These are phyloP conservation scores for Penicillium sp. DNA, from an alignment of 2,329 filamentous ascomycete genomes.

Conservation along the genomic window DNA sequence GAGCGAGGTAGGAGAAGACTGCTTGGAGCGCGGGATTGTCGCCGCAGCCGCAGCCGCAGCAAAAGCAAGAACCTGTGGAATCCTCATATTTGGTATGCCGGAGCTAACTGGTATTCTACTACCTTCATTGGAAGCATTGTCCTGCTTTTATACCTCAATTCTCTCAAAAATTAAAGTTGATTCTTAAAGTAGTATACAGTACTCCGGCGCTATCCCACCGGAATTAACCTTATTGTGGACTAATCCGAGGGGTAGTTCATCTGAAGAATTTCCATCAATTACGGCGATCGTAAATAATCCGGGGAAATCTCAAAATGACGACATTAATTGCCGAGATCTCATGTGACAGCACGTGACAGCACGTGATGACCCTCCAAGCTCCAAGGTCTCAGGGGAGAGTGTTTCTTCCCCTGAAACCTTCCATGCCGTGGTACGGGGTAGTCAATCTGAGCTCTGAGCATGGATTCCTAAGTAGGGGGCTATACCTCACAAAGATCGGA, in stretches of 20 bases:
- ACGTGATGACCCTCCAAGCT: neutral
- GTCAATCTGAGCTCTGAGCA: neutral
- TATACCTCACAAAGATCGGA: neutral
- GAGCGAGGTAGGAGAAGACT: constrained; percentile 22
- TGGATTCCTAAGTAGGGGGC: neutral
- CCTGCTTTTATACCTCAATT: constrained; percentile 1
- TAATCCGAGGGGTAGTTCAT: neutral
- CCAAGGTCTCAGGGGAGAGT: too few relatives aligned
- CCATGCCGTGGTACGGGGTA: too few relatives aligned
- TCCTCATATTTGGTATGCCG: constrained; percentile 9
- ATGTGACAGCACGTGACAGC: neutral
- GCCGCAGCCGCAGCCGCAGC: constrained; percentile 9
- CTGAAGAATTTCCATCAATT: constrained; percentile 13
- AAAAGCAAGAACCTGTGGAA: constrained; percentile 9
- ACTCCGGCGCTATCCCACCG: constrained; percentile 16
- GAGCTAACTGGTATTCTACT: neutral
- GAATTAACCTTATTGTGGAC: constrained; percentile 18
- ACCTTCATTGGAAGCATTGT: neutral
- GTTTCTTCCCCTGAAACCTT: too few relatives aligned
- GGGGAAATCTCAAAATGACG: neutral
- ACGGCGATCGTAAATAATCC: neutral
- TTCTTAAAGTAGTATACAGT: neutral
- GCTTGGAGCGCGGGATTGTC: neutral
- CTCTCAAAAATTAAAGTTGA: neutral
- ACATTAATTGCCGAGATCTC: neutral